Percentiles rank a stretch among this genome's conserved stretches.
These are phyloP conservation scores for Funneliformis geosporum DNA, from an alignment of 192 early-diverging fungal genomes.

Conservation along the genomic window DNA sequence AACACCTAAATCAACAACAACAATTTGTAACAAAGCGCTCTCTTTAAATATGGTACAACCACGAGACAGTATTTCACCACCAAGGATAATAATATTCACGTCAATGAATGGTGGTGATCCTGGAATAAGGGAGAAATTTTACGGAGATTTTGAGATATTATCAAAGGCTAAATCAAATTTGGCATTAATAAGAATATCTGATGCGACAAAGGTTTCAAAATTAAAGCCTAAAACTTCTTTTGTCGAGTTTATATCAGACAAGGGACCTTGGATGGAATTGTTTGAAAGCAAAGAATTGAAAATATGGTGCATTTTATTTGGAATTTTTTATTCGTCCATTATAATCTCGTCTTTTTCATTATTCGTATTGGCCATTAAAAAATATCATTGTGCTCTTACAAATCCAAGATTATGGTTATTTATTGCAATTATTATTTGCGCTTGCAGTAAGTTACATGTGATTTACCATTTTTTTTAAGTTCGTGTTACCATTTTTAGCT, in stretches of 20 bases:
- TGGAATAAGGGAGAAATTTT: background rate
- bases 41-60: too few relatives aligned
- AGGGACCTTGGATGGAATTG: background rate
- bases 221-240: background rate
- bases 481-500: too few relatives aligned
- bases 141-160: background rate
- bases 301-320: background rate
- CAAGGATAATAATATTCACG: background rate
- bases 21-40: too few relatives aligned
- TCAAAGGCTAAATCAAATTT: background rate
- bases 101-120: background rate
- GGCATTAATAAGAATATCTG: background rate
- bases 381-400: background rate
- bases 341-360: background rate
- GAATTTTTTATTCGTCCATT: background rate
- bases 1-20: too few relatives aligned
- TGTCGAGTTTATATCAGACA: background rate
- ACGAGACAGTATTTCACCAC: too few relatives aligned
- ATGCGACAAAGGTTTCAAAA: background rate
- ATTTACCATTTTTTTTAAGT: too few relatives aligned
- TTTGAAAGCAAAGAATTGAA: background rate
- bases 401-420: conserved; percentile 13
- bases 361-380: background rate
- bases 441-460: background rate
- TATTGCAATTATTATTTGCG: background rate